These are phyloP conservation scores for Takashimella koratensis DNA, from an alignment of 1,284 basidiomycete genomes.

Conservation along the genomic window DNA sequence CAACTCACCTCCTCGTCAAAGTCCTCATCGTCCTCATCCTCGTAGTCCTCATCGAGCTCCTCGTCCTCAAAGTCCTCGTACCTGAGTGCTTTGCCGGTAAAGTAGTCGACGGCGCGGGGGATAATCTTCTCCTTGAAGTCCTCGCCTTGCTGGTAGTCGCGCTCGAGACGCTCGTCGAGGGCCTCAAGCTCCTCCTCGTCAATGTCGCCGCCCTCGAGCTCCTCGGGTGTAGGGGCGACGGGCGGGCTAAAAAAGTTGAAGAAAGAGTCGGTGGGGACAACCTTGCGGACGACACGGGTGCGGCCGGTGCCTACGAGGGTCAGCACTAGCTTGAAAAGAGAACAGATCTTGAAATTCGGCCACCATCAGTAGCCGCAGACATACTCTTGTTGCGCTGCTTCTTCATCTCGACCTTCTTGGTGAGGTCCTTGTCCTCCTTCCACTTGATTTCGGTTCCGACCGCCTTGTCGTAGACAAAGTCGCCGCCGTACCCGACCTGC, in stretches of 20 bases:
- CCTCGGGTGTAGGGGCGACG: constrained; percentile 65
- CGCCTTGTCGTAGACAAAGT: constrained; percentile 92
- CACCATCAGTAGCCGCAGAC: constrained; percentile 46
- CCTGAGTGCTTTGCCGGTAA: constrained; percentile 92
- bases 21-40: constrained; percentile 54
- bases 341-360: not conserved
- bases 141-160: constrained; percentile 98
- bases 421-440: constrained; percentile 98
- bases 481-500: constrained; percentile 88
- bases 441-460: constrained; percentile 88
- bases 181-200: constrained; percentile 85
- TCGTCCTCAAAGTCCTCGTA: constrained; percentile 77
- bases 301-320: constrained; percentile 72
- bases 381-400: constrained; percentile 98
- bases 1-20: constrained; percentile 34
- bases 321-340: not conserved
- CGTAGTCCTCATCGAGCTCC: constrained; percentile 60
- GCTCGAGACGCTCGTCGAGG: constrained; percentile 86
- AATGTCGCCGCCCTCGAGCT: constrained; percentile 67
- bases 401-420: constrained; percentile 97
- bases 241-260: constrained; percentile 97
- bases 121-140: constrained; percentile 98
- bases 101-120: constrained; percentile 90
- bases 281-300: constrained; percentile 85
- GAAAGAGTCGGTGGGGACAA: constrained; percentile 83